phyloP scores from a whole-genome alignment of 441 rosid genomes.

The Aleurites moluccanus region DNA sequence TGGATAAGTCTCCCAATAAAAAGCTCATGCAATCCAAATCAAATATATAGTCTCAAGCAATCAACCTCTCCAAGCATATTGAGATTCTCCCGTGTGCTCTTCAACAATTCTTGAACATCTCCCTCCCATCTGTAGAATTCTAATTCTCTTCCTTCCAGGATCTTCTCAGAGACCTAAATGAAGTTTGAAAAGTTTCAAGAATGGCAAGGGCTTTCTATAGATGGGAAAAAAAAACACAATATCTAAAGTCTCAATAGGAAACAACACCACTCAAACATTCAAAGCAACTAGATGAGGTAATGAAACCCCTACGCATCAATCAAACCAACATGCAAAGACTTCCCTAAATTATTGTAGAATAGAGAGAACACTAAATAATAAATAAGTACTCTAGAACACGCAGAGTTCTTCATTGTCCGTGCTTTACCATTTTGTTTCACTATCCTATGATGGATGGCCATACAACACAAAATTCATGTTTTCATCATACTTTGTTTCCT shows the following conservation, averaged over 20 bases:
- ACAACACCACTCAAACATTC: not conserved
- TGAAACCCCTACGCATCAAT: not conserved
- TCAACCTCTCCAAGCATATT: slow-evolving; percentile 81
- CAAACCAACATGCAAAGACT: not conserved
- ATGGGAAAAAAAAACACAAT: not conserved
- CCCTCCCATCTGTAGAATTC: slow-evolving; percentile 72
- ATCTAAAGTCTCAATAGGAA: not conserved
- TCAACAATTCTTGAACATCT: slow-evolving; percentile 53
- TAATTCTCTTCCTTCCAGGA: slow-evolving; percentile 67
- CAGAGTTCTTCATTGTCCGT: not conserved
- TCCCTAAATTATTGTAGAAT: not conserved
- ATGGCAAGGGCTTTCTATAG: not conserved
- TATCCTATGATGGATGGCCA: not conserved
- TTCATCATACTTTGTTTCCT: not conserved
- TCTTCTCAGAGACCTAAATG: slow-evolving; percentile 60
- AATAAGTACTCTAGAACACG: not conserved
- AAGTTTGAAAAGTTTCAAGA: not conserved
- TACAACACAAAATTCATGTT: not conserved
- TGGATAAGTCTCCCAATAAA: slow-evolving; percentile 10
- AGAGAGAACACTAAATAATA: not conserved
- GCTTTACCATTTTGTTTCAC: not conserved
- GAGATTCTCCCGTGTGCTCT: slow-evolving; percentile 67
- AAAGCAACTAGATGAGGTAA: not conserved
- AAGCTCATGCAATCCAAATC: slow-evolving; percentile 12
- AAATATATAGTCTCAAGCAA: slow-evolving; percentile 22